Conservation (phyloP, 73 alveolate genomes). For the Loxodes magnus region DNA sequence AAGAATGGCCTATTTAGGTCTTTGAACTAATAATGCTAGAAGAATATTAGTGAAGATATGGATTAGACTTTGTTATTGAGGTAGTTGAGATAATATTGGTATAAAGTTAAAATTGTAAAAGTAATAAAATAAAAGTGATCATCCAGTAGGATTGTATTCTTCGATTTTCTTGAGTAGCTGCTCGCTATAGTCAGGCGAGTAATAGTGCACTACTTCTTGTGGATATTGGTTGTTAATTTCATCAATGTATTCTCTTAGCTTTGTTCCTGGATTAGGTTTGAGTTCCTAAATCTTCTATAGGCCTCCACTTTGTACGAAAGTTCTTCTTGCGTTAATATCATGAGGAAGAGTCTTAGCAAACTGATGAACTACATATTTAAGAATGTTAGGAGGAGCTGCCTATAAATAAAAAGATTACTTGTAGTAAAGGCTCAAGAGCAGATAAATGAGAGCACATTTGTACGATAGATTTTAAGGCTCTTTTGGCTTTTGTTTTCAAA, state of each 20-base stretch:
- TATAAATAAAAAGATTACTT: conserved; percentile 8
- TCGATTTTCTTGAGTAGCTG: conserved; percentile 65
- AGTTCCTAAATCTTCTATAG: conserved; percentile 57
- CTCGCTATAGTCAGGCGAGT: conserved; percentile 82
- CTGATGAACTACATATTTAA: conserved; percentile 73
- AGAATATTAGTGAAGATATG: too few relatives aligned
- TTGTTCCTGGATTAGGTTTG: conserved; percentile 59
- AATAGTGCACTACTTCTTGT: conserved; percentile 84
- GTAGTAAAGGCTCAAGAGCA: conserved; percentile 96
- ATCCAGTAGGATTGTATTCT: conserved; percentile 44
- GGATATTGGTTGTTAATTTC: conserved; percentile 84
- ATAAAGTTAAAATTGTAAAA: too few relatives aligned
- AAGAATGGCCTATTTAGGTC: too few relatives aligned
- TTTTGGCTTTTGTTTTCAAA: conserved; percentile 73
- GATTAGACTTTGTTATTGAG: too few relatives aligned
- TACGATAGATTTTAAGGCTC: conserved; percentile 85
- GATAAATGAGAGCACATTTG: conserved; percentile 95
- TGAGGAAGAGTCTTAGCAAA: conserved; percentile 65
- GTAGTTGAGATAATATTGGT: too few relatives aligned
- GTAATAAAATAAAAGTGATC: too few relatives aligned
- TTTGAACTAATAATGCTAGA: too few relatives aligned
- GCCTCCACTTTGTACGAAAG: conserved; percentile 86
- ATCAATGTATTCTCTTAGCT: conserved; percentile 75
- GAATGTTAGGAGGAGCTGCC: conserved; percentile 68
- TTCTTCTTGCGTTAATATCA: conserved; percentile 68